A percentile compares a stretch with the other conserved stretches of the same genome.
phyloP scores from a whole-genome alignment of 2,329 filamentous ascomycete species.

The Trichoderma pleuroti region DNA sequence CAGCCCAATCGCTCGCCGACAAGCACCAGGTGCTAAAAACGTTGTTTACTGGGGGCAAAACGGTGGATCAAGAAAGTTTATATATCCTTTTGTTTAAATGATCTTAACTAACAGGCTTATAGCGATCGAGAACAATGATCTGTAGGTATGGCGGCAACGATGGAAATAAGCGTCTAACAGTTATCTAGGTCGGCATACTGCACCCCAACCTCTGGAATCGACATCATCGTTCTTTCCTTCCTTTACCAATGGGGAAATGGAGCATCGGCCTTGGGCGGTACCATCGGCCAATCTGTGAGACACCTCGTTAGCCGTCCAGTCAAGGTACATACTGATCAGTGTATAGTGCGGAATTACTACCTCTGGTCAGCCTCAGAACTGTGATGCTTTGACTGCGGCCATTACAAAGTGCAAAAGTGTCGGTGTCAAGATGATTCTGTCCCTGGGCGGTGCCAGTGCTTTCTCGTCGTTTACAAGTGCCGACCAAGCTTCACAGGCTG shows the following conservation, averaged over 20 bases:
- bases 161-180: not conserved
- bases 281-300: slow-evolving; percentile 34
- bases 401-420: slow-evolving; percentile 19
- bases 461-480: slow-evolving; percentile 16
- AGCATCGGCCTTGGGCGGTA: slow-evolving; percentile 37
- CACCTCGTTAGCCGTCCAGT: not conserved
- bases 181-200: slow-evolving; percentile 32
- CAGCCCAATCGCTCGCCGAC: slow-evolving; percentile 4
- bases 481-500: slow-evolving; percentile 18
- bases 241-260: slow-evolving; percentile 37
- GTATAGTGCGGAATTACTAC: slow-evolving; percentile 32
- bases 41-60: slow-evolving; percentile 30
- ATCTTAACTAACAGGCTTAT: too few relatives aligned
- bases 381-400: slow-evolving; percentile 15
- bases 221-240: slow-evolving; percentile 42
- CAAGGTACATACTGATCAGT: not conserved
- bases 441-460: slow-evolving; percentile 20
- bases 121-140: slow-evolving; percentile 36
- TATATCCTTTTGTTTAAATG: too few relatives aligned
- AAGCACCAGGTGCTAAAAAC: slow-evolving; percentile 28
- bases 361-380: slow-evolving; percentile 30
- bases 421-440: slow-evolving; percentile 22
- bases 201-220: slow-evolving; percentile 34
- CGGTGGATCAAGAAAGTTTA: too few relatives aligned
- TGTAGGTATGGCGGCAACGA: slow-evolving; percentile 19